Evolutionary conservation across 1,139 yeast species (phyloP).

Genomic region (Casaregolazyma suthepensis): DNA sequence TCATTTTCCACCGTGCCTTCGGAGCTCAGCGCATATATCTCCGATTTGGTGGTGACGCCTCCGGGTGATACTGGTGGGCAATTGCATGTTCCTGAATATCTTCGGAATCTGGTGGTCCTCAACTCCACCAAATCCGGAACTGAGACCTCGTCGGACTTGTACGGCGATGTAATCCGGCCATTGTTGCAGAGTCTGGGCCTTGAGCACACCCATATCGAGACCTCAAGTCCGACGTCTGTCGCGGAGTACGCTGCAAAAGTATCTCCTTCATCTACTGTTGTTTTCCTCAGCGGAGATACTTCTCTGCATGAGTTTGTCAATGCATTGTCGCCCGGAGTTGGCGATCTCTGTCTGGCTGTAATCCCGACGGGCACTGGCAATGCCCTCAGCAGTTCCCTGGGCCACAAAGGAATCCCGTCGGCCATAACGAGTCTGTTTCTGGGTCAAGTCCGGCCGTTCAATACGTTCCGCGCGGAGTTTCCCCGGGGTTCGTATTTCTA

Average conservation of each 20-base stretch:
- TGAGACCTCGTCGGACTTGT: conserved; percentile 24
- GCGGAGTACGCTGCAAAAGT: conserved; percentile 30
- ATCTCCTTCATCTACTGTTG: conserved; percentile 38
- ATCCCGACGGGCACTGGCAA: conserved; percentile 88
- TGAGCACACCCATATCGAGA: conserved; percentile 32
- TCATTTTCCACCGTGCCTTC: neutral
- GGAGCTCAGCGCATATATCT: neutral
- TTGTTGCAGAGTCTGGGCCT: conserved; percentile 30
- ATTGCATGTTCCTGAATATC: conserved; percentile 19
- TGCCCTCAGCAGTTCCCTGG: conserved; percentile 63
- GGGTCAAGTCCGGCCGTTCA: conserved; percentile 38
- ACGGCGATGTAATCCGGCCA: conserved; percentile 29
- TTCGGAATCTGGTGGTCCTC: conserved; percentile 29
- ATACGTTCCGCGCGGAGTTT: conserved; percentile 49
- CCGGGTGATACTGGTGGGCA: neutral
- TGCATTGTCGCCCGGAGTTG: conserved; percentile 31
- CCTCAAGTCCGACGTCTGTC: conserved; percentile 29
- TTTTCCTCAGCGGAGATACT: conserved; percentile 82
- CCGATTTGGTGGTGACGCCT: neutral
- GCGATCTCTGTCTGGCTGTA: conserved; percentile 38
- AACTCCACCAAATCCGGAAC: conserved; percentile 33
- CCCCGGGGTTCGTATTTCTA: conserved; percentile 31
- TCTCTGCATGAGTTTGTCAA: conserved; percentile 74
- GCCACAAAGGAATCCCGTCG: conserved; percentile 38
- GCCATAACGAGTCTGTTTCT: conserved; percentile 41